Evolutionary conservation across 352 stramenopile genomes (phyloP), one percentile per base, ranked within the genome.

Genomic region (Phytopythium chamaehyphon): DNA sequence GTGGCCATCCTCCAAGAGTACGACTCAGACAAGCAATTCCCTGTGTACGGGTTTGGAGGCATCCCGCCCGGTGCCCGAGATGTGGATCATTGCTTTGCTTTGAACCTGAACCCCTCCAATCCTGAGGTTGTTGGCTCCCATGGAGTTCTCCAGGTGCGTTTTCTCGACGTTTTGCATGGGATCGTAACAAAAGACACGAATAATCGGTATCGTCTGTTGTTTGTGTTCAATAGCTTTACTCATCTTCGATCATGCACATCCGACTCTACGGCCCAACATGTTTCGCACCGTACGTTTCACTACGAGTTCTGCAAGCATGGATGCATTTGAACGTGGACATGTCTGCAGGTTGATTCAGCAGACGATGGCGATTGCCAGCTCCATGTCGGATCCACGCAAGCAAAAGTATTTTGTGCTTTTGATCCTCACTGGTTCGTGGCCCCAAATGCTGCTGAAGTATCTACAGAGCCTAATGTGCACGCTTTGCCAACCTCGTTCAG

Each of bases 61-160:
- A 96, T 96, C 46, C 85, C 94, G 54, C 69, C 74, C 26, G 79
- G 75, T 33, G 59, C 56, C 11, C 52, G 57, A 14, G 67, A 80
- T 12, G 86, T 96, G 24, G 59, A 86, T 33, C 92, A 98, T 62
- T 97, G 89, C 66, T 98, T 98, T 66, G 76, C 90, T 15, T 66
- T 96, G 12, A 89, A 83, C 51, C 51, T 83, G 23, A 83, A 90
- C 39, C 66, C 70, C 31, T 76, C 68, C 6, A 83, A 86, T 18
- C 77, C 77, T 5, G 83, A 94, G 57, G 86, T 94, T 43, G 51
- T 62, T 11, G 83, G 83, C 11, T 69, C 82, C 15, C 54, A 90
- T 24, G 86, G 86, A 35, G 79, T 96, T 5, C 68, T 95, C 26
- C 58, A 90, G 57, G 73, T 86, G 54, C n/a, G 28, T 18, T 15